These are phyloP conservation scores for Silene conica DNA, from an alignment of 148 eudicot species.

Conservation along the genomic window DNA sequence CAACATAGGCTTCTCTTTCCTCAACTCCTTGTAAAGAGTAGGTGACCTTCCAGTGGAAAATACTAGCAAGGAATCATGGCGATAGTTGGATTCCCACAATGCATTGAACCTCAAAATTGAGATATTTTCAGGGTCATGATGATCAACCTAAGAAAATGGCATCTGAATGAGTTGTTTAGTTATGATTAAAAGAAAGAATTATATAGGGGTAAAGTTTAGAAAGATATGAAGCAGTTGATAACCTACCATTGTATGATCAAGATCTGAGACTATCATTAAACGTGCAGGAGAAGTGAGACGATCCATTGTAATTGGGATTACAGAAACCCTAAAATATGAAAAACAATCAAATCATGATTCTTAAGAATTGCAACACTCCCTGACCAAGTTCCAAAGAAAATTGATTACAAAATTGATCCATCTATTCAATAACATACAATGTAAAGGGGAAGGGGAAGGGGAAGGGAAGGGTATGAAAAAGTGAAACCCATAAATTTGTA, in stretches of 20 bases:
- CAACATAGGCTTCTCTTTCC: slow-evolving; percentile 68
- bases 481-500: no score
- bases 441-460: no score
- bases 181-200: no score
- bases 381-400: neutral
- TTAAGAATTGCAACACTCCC: no score
- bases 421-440: neutral
- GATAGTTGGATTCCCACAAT: slow-evolving; percentile 64
- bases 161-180: no score
- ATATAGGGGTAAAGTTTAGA: no score
- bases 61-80: slow-evolving; percentile 64
- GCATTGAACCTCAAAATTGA: slow-evolving; percentile 67
- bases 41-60: slow-evolving; percentile 72
- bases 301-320: slow-evolving; percentile 35
- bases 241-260: slow-evolving; percentile 74
- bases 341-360: slow-evolving; percentile 1
- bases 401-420: neutral
- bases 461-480: no score
- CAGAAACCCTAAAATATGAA: slow-evolving; percentile 18
- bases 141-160: slow-evolving; percentile 49
- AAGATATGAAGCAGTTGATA: neutral
- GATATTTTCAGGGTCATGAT: slow-evolving; percentile 58
- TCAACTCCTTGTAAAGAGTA: slow-evolving; percentile 55
- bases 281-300: slow-evolving; percentile 47
- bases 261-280: slow-evolving; percentile 70